A percentile compares a stretch with the other conserved stretches of the same genome.
phyloP scores from a whole-genome alignment of 139 green algal species.

The Coelastrella sp. region DNA sequence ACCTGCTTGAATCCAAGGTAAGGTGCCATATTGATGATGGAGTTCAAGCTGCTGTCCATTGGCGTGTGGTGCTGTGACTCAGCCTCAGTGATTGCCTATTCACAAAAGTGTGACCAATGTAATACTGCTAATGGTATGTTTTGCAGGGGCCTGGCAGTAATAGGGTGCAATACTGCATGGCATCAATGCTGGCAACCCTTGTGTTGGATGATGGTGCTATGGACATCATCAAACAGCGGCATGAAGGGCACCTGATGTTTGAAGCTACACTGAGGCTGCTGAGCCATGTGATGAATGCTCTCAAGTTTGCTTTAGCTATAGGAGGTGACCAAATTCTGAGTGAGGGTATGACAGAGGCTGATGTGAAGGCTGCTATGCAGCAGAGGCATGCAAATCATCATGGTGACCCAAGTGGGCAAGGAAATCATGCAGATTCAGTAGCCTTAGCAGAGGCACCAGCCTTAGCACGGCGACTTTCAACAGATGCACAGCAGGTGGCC shows the following conservation, averaged over 20 bases:
- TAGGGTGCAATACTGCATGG: conserved; percentile 75
- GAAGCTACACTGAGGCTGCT: conserved; percentile 38
- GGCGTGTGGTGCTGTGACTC: neutral
- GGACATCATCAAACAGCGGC: conserved; percentile 59
- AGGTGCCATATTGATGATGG: neutral
- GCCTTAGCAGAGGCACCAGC: neutral
- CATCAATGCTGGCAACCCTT: conserved; percentile 75
- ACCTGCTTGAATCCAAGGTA: conserved; percentile 57
- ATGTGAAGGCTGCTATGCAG: conserved; percentile 23
- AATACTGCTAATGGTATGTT: neutral
- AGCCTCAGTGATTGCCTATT: neutral
- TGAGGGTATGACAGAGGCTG: conserved; percentile 35
- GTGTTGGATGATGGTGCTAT: conserved; percentile 82
- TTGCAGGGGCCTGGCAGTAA: conserved; percentile 23
- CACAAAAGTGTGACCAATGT: neutral
- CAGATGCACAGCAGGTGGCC: conserved; percentile 16
- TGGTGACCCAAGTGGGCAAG: neutral
- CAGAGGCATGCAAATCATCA: neutral
- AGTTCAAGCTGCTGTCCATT: neutral
- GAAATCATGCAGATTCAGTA: neutral
- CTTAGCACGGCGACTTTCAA: neutral
- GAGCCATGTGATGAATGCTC: conserved; percentile 22
- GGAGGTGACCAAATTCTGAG: conserved; percentile 3
- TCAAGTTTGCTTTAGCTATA: conserved; percentile 33
- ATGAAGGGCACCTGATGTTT: conserved; percentile 47